Conservation (phyloP, 2,329 filamentous ascomycete genomes). For the Esteya vermicola region DNA sequence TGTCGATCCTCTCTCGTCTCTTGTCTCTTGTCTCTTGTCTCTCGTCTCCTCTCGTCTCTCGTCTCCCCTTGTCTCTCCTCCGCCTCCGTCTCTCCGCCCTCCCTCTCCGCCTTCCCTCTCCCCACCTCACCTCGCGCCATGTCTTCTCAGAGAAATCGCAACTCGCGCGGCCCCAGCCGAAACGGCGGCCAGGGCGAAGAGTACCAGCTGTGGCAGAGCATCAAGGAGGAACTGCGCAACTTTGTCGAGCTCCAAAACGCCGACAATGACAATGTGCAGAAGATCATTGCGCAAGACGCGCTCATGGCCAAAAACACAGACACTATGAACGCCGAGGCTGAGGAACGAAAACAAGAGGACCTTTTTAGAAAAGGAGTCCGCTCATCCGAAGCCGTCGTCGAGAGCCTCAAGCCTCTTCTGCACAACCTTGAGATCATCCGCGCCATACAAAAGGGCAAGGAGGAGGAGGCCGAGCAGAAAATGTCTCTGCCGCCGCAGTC, state of each 20-base stretch:
- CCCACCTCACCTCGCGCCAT: conserved; percentile 1
- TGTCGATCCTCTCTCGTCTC: background rate
- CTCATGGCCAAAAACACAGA: conserved; percentile 22
- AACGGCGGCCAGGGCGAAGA: conserved; percentile 29
- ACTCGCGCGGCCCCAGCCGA: conserved; percentile 18
- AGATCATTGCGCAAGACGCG: conserved; percentile 24
- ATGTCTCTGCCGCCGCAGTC: conserved; percentile 10
- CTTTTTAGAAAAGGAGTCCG: conserved; percentile 15
- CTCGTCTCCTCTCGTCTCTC: too few species aligned
- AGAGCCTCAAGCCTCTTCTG: conserved; percentile 19
- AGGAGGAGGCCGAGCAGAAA: conserved; percentile 20
- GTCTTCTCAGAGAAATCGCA: conserved; percentile 15
- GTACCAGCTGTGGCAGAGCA: conserved; percentile 23
- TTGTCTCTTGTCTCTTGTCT: too few species aligned
- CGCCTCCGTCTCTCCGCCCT: too few species aligned
- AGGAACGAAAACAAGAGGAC: conserved; percentile 15
- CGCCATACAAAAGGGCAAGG: conserved; percentile 25
- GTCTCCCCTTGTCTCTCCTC: too few species aligned
- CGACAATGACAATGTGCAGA: conserved; percentile 22
- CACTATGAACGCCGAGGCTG: conserved; percentile 16
- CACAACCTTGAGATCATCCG: conserved; percentile 24
- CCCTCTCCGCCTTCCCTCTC: background rate
- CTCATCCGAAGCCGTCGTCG: conserved; percentile 19
- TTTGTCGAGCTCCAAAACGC: conserved; percentile 23
- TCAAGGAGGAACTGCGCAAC: conserved; percentile 22